Base-by-base conservation (phyloP, 2,329 filamentous ascomycete genomes). In the Mariannaea sp. region DNA sequence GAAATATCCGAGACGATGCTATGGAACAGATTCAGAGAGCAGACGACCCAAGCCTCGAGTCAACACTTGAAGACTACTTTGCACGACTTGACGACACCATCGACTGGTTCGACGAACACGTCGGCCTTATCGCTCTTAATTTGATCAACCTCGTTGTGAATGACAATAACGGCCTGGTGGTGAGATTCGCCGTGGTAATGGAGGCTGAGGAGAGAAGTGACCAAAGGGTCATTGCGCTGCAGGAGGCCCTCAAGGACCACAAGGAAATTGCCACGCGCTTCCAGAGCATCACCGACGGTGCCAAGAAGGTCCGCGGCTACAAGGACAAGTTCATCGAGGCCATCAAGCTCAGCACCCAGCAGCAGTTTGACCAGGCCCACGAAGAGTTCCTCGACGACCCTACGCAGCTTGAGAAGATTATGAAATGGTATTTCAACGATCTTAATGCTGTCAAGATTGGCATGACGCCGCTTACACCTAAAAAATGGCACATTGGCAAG, bases 401-500 rank as follows among this genome's bases (percentile, higher is more conserved):
- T 0, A 82, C 87, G 43, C 85, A 84, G 65, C 79, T 99, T 40
- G 90, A 95, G 59, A 96, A 96, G 77, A 86, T 84, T 60, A 84
- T 96, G 74, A 89, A 89, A 67, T 99, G 94, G 94, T 99, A 86
- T 74, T 99, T 97, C 77, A 97, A 97, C 75, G 93, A 99, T 71
- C 82, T 99, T 30, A 96, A 95, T 72, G 92, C 91, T 3, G 93
- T 97, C 68, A 92, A 93, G 72, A 82, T 95, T 58, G 93, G 94
- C 67, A 96, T 99, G 90, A 84, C 89, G 55, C 84, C 85, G 22
- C 80, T 99, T 47, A 92, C 97, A 84, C 94, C 95, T 7, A 93
- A 90, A 74, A 96, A 94, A 72, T 99, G 94, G 94, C 92, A 88
- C 69, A 96, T 99, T 41, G 89, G 92, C 75, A 87, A 89, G 70